Evolutionary conservation across 306 rosid genomes (phyloP), one percentile per base, ranked within the genome.

Genomic region (Psophocarpus tetragonolobus): DNA sequence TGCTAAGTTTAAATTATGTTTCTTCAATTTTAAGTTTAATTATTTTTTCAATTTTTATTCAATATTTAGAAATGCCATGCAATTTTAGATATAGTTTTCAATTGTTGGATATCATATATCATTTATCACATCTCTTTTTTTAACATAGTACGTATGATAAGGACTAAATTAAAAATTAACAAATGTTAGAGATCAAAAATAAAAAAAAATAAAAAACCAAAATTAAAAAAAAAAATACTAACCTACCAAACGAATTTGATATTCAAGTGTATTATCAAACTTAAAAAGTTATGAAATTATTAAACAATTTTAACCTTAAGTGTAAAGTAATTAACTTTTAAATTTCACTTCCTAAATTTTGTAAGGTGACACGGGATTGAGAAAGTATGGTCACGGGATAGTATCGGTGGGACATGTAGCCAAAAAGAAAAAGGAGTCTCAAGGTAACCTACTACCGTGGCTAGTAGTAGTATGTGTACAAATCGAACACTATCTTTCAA

Each of bases 401-500:
- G 44, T 66, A 39, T 30, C 41, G 45, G 1, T 29, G 41, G 32
- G 62, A 32, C 38, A 44, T 30, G 47, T 20, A 44, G 48, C 54
- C 76, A 54, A 54, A 51, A 53, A 24, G 23, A 53, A 60, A 11
- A 44, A 24, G 61, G 50, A 26, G 8, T 32, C 27, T 69, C 33
- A 24, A 4, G 53, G 11, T 1, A 78, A 78, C 70, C 70, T 41
- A 41, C 69, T 56, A 42, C 35, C 38, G 2, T 33, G 35, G 38
- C 53, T 58, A 56, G 48, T 18, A 21, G 68, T 62, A 62, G 44
- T 33, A 64, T 70, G 57, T 18, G 42, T 58, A 15, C 64, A 63
- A 9, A 71, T 70, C 61, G 18, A 45, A 79, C 71, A 21, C 54
- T 45, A 14, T 32, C 32, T 78, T 78, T 47, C 77, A 63, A 79